Percentiles rank a stretch among this genome's conserved stretches.
These are phyloP conservation scores for Plasmodium cynomolgi DNA, from an alignment of 169 alveolate species.

Conservation along the genomic window DNA sequence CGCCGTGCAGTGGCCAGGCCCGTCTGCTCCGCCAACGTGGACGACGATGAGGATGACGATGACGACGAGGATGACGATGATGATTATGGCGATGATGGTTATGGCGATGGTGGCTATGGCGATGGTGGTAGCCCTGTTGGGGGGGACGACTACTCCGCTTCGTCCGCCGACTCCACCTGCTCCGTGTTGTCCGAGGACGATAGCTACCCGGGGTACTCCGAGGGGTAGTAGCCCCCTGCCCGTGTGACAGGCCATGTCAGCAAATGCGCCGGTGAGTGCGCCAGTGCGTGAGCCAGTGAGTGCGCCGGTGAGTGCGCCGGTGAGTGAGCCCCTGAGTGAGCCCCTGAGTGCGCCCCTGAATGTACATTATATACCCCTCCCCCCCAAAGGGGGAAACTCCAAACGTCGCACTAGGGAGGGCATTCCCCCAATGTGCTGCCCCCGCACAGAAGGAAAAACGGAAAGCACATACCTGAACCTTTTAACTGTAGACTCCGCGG, in stretches of 20 bases:
- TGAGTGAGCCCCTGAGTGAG: no score
- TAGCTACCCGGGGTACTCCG: conserved; percentile 57
- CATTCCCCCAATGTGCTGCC: background rate
- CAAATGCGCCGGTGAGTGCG: background rate
- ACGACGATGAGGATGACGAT: background rate
- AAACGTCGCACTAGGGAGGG: no score
- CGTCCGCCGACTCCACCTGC: background rate
- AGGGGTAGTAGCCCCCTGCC: background rate
- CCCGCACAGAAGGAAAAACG: background rate
- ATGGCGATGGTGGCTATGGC: background rate
- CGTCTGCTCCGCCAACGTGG: background rate
- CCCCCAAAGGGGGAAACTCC: background rate
- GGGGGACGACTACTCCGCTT: background rate
- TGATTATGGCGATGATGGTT: background rate
- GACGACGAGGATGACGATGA: background rate
- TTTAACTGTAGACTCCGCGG: background rate
- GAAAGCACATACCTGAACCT: background rate
- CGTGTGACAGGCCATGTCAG: background rate
- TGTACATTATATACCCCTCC: background rate
- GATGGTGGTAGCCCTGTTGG: background rate
- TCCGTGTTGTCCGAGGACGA: conserved; percentile 38
- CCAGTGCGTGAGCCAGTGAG: no score
- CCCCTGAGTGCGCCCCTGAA: no score
- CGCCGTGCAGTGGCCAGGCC: no score
- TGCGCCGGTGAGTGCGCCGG: no score